Conservation (phyloP, 768 basidiomycete genomes). For the Pleurotus giganteus region DNA sequence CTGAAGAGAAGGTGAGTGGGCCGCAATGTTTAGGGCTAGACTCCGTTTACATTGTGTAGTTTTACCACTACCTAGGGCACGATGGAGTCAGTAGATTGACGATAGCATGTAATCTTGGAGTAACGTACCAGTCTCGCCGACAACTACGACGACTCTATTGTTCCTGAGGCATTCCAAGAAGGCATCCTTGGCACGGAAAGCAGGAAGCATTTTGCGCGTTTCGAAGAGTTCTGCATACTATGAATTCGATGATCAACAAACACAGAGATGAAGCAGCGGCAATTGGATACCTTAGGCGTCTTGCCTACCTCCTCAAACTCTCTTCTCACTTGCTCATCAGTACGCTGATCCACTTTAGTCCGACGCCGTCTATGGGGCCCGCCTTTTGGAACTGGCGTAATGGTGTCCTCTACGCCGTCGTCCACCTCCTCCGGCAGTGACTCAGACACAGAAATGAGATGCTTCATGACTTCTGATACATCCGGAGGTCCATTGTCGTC, state of each 20-base stretch:
- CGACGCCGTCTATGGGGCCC: constrained; percentile 17
- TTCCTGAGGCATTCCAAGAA: constrained; percentile 59
- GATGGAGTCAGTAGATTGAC: not conserved
- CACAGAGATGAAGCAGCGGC: not conserved
- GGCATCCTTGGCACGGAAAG: constrained; percentile 62
- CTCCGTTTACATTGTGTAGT: constrained; percentile 70
- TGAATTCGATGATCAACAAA: not conserved
- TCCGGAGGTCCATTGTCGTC: constrained; percentile 76
- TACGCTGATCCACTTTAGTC: constrained; percentile 37
- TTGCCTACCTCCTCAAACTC: constrained; percentile 49
- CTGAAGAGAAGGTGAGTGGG: constrained; percentile 27
- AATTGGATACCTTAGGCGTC: constrained; percentile 37
- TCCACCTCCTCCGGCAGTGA: not conserved
- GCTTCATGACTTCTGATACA: constrained; percentile 61
- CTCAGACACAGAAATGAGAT: constrained; percentile 44
- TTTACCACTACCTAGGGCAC: constrained; percentile 73
- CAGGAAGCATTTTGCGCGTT: constrained; percentile 66
- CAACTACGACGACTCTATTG: constrained; percentile 75
- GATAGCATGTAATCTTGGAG: not conserved
- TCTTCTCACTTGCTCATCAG: constrained; percentile 45
- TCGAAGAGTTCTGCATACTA: constrained; percentile 57
- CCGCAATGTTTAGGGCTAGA: not conserved
- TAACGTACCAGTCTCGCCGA: constrained; percentile 79
- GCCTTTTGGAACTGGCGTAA: not conserved
- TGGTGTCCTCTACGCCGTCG: constrained; percentile 8